phyloP scores from a whole-genome alignment of 2,329 filamentous ascomycete species.

The Alternaria sp. region DNA sequence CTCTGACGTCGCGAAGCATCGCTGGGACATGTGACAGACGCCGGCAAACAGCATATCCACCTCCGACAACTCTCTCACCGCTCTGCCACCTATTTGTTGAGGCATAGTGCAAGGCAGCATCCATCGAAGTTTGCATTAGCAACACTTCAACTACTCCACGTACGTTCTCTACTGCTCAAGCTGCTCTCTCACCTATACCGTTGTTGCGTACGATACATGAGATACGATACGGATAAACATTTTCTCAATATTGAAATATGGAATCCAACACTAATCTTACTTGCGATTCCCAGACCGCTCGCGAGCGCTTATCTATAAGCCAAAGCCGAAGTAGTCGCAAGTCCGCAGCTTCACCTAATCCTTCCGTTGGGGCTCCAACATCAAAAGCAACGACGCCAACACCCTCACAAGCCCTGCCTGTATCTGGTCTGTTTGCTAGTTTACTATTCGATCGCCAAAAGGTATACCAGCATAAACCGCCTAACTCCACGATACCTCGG shows the following conservation, averaged over 20 bases:
- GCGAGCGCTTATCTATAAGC: background rate
- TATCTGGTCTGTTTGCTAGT: slow-evolving; percentile 8
- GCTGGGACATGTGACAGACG: background rate
- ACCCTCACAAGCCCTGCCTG: background rate
- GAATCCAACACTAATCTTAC: background rate
- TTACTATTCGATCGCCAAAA: slow-evolving; percentile 14
- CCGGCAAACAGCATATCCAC: background rate
- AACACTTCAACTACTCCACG: background rate
- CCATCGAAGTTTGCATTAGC: background rate
- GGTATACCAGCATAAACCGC: slow-evolving; percentile 2
- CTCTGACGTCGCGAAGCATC: background rate
- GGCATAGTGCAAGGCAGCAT: background rate
- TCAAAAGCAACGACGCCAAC: background rate
- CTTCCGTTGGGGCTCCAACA: background rate
- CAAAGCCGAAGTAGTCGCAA: background rate
- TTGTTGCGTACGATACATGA: slow-evolving; percentile 7
- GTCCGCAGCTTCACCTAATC: background rate
- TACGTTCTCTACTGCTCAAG: background rate
- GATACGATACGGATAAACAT: background rate
- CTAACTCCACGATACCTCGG: background rate
- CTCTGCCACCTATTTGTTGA: background rate
- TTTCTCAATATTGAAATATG: background rate
- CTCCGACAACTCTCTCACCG: slow-evolving; percentile 2
- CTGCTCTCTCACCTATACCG: background rate
- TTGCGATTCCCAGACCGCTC: background rate